These are phyloP conservation scores for fission yeast (Schizosaccharomyces pombe) DNA, from an alignment of 805 yeast species.

Conservation along the genomic window DNA sequence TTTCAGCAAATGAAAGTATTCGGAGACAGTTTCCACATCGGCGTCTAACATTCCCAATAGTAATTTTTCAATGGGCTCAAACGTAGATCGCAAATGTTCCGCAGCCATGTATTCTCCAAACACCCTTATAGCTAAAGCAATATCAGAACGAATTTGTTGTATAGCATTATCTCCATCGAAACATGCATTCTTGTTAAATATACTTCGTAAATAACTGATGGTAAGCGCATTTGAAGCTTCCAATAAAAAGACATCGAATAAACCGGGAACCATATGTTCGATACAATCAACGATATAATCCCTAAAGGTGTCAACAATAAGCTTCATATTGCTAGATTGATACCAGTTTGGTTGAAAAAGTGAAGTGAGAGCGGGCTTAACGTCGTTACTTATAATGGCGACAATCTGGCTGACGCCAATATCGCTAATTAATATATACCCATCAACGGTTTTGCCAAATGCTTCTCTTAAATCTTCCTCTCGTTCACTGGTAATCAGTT, in stretches of 20 bases:
- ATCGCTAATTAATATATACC: constrained; percentile 53
- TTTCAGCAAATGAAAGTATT: constrained; percentile 36
- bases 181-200: constrained; percentile 18
- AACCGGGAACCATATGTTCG: constrained; percentile 24
- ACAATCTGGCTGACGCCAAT: constrained; percentile 32
- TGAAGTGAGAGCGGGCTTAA: constrained; percentile 33
- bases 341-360: constrained; percentile 56
- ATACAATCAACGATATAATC: constrained; percentile 24
- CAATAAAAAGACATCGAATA: constrained; percentile 31
- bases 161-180: constrained; percentile 13
- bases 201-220: constrained; percentile 25
- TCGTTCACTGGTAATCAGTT: constrained; percentile 7
- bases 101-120: constrained; percentile 24
- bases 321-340: constrained; percentile 19
- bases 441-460: constrained; percentile 46
- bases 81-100: constrained; percentile 23
- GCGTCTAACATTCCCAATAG: constrained; percentile 32
- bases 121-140: constrained; percentile 28
- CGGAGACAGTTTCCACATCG: constrained; percentile 16
- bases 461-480: constrained; percentile 8
- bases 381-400: constrained; percentile 48
- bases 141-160: constrained; percentile 37
- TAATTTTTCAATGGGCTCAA: constrained; percentile 32
- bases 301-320: constrained; percentile 38
- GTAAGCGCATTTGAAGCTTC: constrained; percentile 30